Percentiles rank a stretch among this genome's conserved stretches.
These are phyloP conservation scores for Boletus pseudo-olivaceus DNA, from an alignment of 768 basidiomycete species.

Conservation along the genomic window DNA sequence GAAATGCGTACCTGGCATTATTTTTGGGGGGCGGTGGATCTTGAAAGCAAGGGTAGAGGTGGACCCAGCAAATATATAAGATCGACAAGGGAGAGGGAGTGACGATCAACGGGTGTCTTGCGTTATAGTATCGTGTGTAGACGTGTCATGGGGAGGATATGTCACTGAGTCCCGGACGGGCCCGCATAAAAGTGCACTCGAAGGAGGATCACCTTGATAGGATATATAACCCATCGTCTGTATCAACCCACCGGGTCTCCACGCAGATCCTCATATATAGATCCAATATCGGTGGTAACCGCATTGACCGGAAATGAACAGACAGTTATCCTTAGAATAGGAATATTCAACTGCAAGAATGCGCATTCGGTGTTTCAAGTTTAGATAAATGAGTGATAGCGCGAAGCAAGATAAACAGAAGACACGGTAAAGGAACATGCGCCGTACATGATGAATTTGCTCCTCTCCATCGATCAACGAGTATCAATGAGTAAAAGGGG, in stretches of 20 bases:
- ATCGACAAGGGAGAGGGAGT: not conserved
- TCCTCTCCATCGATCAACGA: slow-evolving; percentile 20
- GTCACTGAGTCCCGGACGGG: slow-evolving; percentile 1
- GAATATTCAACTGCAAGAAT: slow-evolving; percentile 11
- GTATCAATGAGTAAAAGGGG: slow-evolving; percentile 64
- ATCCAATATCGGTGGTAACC: slow-evolving; percentile 7
- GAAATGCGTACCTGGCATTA: slow-evolving; percentile 18
- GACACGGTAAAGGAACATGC: slow-evolving; percentile 11
- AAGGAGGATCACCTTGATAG: slow-evolving; percentile 17
- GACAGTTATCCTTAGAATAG: slow-evolving; percentile 8
- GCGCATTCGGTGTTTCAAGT: slow-evolving; percentile 20
- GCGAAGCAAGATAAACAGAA: slow-evolving; percentile 18
- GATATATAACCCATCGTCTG: slow-evolving; percentile 22
- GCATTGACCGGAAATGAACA: slow-evolving; percentile 6
- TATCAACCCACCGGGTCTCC: slow-evolving; percentile 5
- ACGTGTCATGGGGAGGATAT: slow-evolving; percentile 9
- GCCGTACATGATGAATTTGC: slow-evolving; percentile 16
- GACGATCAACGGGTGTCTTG: not conserved
- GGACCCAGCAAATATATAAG: not conserved
- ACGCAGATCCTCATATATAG: slow-evolving; percentile 15
- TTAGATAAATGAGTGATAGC: slow-evolving; percentile 31
- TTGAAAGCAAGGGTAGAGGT: not conserved
- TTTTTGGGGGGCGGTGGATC: not conserved
- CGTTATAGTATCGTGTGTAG: slow-evolving; percentile 2
- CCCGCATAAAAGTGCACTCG: slow-evolving; percentile 4